Base-by-base conservation (phyloP, 1,284 basidiomycete species). In the Apiotrichum sp. region DNA sequence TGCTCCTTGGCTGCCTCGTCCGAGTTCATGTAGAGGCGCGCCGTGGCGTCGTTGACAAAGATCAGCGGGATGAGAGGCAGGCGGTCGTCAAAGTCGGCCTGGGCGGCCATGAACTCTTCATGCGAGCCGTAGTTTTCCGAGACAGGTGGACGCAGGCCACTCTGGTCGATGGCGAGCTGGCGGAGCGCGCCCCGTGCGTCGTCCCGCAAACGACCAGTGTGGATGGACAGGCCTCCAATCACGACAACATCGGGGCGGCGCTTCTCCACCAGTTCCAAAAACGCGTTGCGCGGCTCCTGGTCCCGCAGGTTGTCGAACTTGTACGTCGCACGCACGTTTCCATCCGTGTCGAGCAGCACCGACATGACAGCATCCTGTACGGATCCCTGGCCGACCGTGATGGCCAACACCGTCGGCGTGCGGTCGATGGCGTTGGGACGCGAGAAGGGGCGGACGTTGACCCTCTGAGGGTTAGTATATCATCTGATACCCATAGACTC, bases 321-420 rank as follows among this genome's bases (percentile, higher is more conserved):
- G 52, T 85, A 83, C 62, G 91, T 86, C 66, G 96, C 89, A 22
- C 91, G 87, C 67, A 96, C 80, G 53, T 89, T 87, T 13, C 93
- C 93, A 47, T 85, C 84, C 62, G 90, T 84, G 69, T 98, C 93
- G 51, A 98, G 74, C 75, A 87, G 89, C 52, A 96, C 87, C 36
- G 89, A 78, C 35, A 86, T 84, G 58, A 97, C 89, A 2, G 87
- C 86, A 73, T 98, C 95, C 66, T 87, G 88, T 41, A 90, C 89
- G 65, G 96, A 92, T 50, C 96, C 96, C 70, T 88, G 87, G 46
- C 96, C 96, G 83, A 93, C 92, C 3, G 95, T 97, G 56, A 97
- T 78, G 4, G 95, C 90, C 40, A 99, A 80, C 4, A 98, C 92
- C 6, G 88, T 86, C 0, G 92, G 86, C 47, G 89, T 86, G 13